Evolutionary conservation across 2,329 filamentous ascomycete genomes (phyloP), one percentile per base, ranked within the genome.

Genomic region (Diaporthe ilicicola): DNA sequence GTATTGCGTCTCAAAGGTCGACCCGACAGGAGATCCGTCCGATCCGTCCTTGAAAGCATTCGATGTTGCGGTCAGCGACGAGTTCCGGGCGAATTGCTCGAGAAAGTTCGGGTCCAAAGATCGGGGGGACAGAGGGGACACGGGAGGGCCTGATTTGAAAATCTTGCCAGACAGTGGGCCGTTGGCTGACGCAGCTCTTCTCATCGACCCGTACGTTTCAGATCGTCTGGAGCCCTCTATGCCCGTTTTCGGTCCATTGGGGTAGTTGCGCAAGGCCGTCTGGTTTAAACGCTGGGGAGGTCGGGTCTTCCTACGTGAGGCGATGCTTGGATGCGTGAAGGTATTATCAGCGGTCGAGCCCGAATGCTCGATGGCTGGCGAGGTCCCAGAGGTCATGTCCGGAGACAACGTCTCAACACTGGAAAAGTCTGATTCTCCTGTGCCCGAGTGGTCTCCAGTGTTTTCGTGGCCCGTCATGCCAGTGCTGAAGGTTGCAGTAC

Each of bases 181-280:
- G 4, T 82, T 84, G 10, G 85, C 82, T 2, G 88, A 89, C 17
- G 85, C 84, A 53, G 89, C 87, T 51, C 88, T 84, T 29, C 87
- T 84, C 79, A 89, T 87, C 2, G 86, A 84, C 71, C 83, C 83
- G 2, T 82, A 79, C 22, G 82, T 79, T 29, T 88, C 86, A 22
- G 79, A 74, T 39, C 85, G 80, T 74, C 83, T 83, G 22, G 81
- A 75, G 67, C 82, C 77, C n/a, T 89, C 88, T 6, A 85, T 74
- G 1, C 82, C 84, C 0, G 85, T 85, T 77, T 85, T 86, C 9
- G 86, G 83, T 3, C 81, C 81, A 32, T 79, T 82, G 0, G 85
- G 83, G 50, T 81, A 83, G 73, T 81, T 84, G 65, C 85, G 83
- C 24, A 85, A 78, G 10, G 84, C 82, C 12, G 79, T 79, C 50